Conservation (phyloP, 345 rosid species). For the Rhizophora mangle region DNA sequence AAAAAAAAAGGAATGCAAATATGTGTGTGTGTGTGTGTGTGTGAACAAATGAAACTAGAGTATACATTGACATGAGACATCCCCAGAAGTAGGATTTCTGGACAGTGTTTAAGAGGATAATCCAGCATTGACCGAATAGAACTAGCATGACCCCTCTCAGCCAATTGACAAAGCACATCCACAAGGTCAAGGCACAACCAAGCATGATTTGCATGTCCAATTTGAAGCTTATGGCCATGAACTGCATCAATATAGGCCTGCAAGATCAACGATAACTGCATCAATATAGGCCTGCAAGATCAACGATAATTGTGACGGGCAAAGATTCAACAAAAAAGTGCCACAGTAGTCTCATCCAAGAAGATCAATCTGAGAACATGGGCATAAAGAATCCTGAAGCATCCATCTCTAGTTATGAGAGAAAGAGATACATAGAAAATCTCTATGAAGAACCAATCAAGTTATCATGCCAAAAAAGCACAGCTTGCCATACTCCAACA, state of each 20-base stretch:
- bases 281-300: constrained; percentile 63
- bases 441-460: neutral
- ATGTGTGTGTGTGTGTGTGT: too few species aligned
- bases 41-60: constrained; percentile 7
- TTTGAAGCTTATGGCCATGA: constrained; percentile 63
- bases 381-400: neutral
- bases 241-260: constrained; percentile 69
- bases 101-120: constrained; percentile 78
- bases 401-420: neutral
- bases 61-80: constrained; percentile 75
- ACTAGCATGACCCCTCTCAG: constrained; percentile 79
- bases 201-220: constrained; percentile 74
- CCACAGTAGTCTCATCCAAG: neutral
- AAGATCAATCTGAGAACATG: neutral
- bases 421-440: neutral
- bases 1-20: too few species aligned
- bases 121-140: constrained; percentile 64
- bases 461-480: neutral
- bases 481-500: neutral
- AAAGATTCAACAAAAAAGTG: neutral
- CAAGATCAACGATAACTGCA: constrained; percentile 41
- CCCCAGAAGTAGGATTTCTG: constrained; percentile 84
- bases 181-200: constrained; percentile 90
- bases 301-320: neutral
- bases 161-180: constrained; percentile 79